Evolutionary conservation across 2,329 filamentous ascomycete genomes (phyloP).

Genomic region (Apiospora hydei): DNA sequence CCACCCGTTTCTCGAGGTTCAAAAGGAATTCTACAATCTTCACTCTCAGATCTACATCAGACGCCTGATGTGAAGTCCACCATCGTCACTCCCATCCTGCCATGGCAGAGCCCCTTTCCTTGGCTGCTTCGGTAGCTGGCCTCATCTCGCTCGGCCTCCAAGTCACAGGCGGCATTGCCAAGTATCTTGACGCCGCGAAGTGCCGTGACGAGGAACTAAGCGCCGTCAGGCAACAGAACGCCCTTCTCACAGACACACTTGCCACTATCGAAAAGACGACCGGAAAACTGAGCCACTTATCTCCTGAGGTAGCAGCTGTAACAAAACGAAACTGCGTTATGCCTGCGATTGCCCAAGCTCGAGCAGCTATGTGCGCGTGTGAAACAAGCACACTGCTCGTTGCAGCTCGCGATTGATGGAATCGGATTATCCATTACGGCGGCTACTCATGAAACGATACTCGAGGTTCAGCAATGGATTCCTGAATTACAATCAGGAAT

Average conservation of each 20-base stretch:
- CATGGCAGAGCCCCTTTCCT: conserved; percentile 32
- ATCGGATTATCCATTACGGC: conserved; percentile 23
- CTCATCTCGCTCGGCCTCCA: conserved; percentile 32
- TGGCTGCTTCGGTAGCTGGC: conserved; percentile 28
- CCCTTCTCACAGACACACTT: background rate
- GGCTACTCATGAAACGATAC: background rate
- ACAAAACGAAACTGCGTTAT: conserved; percentile 22
- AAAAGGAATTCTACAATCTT: background rate
- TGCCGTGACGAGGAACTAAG: conserved; percentile 27
- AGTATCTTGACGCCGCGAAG: conserved; percentile 30
- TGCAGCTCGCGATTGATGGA: conserved; percentile 28
- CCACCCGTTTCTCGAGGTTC: background rate
- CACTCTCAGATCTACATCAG: background rate
- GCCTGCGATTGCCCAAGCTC: conserved; percentile 27
- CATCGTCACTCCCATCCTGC: background rate
- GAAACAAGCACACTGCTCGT: conserved; percentile 23
- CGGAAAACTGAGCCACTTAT: background rate
- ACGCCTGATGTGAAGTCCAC: background rate
- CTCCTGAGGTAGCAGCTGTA: background rate
- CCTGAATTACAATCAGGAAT: background rate
- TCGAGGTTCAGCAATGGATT: background rate
- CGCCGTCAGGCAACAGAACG: conserved; percentile 8
- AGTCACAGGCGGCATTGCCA: conserved; percentile 27
- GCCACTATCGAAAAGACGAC: background rate
- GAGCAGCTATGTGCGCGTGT: conserved; percentile 20